Evolutionary conservation across 805 yeast genomes (phyloP), one percentile per base, ranked within the genome.

Genomic region (Ogataea ganodermae): DNA sequence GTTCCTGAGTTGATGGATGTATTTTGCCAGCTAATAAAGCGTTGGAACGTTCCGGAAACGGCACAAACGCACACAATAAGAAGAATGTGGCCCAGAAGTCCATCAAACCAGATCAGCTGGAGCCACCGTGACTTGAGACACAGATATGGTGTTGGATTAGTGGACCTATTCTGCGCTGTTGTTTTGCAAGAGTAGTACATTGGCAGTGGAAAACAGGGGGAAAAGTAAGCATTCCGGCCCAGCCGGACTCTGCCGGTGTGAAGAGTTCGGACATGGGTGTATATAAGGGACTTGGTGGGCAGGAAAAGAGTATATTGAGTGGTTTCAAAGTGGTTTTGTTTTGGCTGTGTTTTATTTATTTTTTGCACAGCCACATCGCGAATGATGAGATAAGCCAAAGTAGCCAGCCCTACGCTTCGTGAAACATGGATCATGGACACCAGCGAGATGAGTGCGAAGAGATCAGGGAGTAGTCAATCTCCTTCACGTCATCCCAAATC

Each of bases 61-160:
- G 18, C 35, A 41, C 18, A 28, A 42, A 21, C 28, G 35, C 10
- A n/a, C n/a, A 38, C 24, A 12, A 38, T 5, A 9, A 38, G 24
- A 4, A 47, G 3, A 13, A 50, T 14, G 10, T 42, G 41, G 7
- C 38, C 46, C 14, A 53, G 35, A 2, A 50, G 28, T 21, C 44
- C 45, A 13, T 39, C 50, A 35, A 49, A 53, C 55, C 52, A 54
- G 12, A 58, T 12, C 14, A 50, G 41, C 12, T 49, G 57, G 6
- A 54, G 7, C 58, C 56, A 53, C 38, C 62, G 51, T 6, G 65
- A 51, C 42, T 57, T 59, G 33, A 60, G 41, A 44, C 65, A 57
- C 14, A 59, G 51, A 33, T 60, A 60, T 2, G 60, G 52, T 1
- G 64, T 60, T 4, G 53, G 50, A 21, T 42, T 44, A 3, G 51